Base-by-base conservation (phyloP, 768 basidiomycete genomes). In the Pulveroboletus sp. region DNA sequence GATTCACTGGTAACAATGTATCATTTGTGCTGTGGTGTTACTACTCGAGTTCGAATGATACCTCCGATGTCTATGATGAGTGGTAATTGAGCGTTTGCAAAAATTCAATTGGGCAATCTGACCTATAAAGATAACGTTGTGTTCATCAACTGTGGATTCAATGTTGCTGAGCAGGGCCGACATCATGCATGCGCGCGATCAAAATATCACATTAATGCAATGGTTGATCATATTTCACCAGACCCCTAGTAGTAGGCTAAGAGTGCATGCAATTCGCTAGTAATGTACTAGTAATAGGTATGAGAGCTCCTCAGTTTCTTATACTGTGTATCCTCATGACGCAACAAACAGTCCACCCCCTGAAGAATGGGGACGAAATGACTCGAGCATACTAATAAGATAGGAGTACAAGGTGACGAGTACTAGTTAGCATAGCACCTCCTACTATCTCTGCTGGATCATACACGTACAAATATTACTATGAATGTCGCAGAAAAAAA, bases 51-150 rank as follows among this genome's bases (percentile, higher is more conserved):
- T 31, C 9, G 29, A 21, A 25, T 31, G 57, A 44, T 56, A 73
- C 73, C 74, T 57, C 58, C 74, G 35, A 75, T 71, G 56, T 75
- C 75, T 75, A 50, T 24, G 17, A 38, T 23, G 20, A 21, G 16
- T 27, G 16, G 27, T 9, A 6, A 19, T 32, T n/a, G 10, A 13
- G 16, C 16, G 25, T 29, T n/a, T n/a, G 8, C 4, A 9, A 16
- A 17, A 17, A 37, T 10, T 40, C 25, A n/a, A 39, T 6, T 19
- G 20, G 43, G 21, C 27, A 35, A 23, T 23, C n/a, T 36, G 33
- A 55, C 74, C 73, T 54, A 75, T 73, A 57, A 71, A 69, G 25
- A 59, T 60, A 32, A 45, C 33, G 5, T 62, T 61, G 36, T 40
- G 59, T 10, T 47, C 45, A n/a, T 43, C 37, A 0, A 16, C 29